Evolutionary conservation across 2,329 filamentous ascomycete genomes (phyloP).

Genomic region (Magnaporthiopsis poae): DNA sequence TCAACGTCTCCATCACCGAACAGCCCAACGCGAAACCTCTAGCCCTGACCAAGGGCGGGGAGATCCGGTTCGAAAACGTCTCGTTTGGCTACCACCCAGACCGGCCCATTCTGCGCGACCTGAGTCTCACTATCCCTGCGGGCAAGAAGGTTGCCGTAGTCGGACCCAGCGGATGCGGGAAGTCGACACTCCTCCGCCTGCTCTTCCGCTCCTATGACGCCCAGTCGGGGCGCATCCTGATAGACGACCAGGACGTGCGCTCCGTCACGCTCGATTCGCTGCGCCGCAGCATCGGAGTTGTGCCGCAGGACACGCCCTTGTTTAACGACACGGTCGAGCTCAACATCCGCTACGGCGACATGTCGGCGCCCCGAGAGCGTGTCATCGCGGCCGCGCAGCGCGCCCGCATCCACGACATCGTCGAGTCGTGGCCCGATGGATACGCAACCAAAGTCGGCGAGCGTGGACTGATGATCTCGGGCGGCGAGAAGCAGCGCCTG

Average conservation of each 20-base stretch:
- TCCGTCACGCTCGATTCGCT: conserved; percentile 74
- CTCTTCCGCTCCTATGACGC: conserved; percentile 93
- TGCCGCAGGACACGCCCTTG: conserved; percentile 90
- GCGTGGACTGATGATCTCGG: conserved; percentile 29
- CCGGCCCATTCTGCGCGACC: conserved; percentile 74
- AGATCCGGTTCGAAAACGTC: conserved; percentile 91
- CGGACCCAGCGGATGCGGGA: conserved; percentile 89
- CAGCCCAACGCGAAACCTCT: conserved; percentile 64
- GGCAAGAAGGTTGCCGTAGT: conserved; percentile 95
- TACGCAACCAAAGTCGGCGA: conserved; percentile 78
- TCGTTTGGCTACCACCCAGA: conserved; percentile 85
- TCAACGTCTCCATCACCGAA: conserved; percentile 80
- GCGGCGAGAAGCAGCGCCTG: conserved; percentile 47
- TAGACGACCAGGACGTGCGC: conserved; percentile 87
- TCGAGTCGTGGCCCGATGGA: conserved; percentile 71
- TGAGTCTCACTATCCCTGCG: conserved; percentile 81
- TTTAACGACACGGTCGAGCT: conserved; percentile 96
- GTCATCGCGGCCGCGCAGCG: conserved; percentile 70
- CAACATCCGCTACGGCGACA: conserved; percentile 85
- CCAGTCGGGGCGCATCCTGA: conserved; percentile 71
- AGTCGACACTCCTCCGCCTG: conserved; percentile 82
- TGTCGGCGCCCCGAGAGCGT: conserved; percentile 62
- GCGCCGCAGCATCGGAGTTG: conserved; percentile 78
- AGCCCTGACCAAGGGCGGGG: conserved; percentile 63
- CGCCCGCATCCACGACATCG: conserved; percentile 76